Evolutionary conservation across 352 stramenopile species (phyloP).

Genomic region (Phytopythium chamaehyphon): DNA sequence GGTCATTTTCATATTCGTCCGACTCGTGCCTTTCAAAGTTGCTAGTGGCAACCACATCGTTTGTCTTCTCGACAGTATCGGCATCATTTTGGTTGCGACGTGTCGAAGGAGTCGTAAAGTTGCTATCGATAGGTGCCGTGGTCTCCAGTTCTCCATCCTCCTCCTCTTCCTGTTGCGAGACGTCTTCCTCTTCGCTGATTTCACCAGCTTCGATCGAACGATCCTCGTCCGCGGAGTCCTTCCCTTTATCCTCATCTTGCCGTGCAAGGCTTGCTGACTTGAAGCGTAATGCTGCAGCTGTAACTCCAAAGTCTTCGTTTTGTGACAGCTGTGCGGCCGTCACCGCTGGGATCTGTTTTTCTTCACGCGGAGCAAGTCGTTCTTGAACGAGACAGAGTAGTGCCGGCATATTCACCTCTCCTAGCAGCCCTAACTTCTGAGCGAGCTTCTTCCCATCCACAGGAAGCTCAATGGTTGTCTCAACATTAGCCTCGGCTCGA

Average conservation of each 20-base stretch:
- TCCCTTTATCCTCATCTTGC: background rate
- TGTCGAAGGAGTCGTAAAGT: too few relatives aligned
- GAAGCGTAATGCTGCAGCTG: too few relatives aligned
- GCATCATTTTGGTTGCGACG: too few relatives aligned
- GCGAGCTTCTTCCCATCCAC: conserved; percentile 5
- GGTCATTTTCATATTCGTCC: conserved; percentile 8
- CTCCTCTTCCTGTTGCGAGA: conserved; percentile 3
- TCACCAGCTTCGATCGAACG: background rate
- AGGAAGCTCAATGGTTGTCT: conserved; percentile 8
- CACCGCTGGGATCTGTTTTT: background rate
- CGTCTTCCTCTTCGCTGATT: conserved; percentile 4
- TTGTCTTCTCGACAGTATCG: too few relatives aligned
- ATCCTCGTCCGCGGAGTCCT: too few relatives aligned
- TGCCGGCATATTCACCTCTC: conserved; percentile 7
- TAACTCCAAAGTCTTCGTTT: too few relatives aligned
- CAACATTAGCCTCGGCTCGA: conserved; percentile 32
- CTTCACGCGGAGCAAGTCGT: background rate
- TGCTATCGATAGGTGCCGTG: background rate
- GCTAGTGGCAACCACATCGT: too few relatives aligned
- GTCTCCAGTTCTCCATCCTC: conserved; percentile 7
- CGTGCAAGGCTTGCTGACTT: too few relatives aligned
- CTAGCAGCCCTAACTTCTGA: conserved; percentile 17
- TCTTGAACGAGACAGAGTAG: conserved; percentile 30
- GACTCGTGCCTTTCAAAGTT: background rate
- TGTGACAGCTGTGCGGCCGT: too few relatives aligned